Percentiles rank a stretch among this genome's conserved stretches.
phyloP scores from a whole-genome alignment of 306 rosid genomes.

The Begonia fuchsioides region DNA sequence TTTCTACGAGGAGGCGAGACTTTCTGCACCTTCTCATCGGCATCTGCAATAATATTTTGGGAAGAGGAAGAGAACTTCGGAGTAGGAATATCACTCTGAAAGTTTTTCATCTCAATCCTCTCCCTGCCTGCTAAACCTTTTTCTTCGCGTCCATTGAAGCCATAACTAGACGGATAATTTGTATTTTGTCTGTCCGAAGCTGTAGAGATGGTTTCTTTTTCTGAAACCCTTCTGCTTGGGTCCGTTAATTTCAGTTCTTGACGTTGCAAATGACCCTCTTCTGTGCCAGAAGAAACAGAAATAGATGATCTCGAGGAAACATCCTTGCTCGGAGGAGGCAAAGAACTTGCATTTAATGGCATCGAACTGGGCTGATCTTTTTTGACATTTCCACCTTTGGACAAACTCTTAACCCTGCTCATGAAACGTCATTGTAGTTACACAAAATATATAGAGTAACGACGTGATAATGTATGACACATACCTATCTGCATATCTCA shows the following conservation, averaged over 20 bases:
- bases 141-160: conserved; percentile 40
- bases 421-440: conserved; percentile 15
- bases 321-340: conserved; percentile 40
- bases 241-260: conserved; percentile 57
- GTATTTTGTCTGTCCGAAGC: conserved; percentile 47
- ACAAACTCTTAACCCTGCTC: conserved; percentile 96
- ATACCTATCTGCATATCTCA: conserved; percentile 97
- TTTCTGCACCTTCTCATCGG: conserved; percentile 59
- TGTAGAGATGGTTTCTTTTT: conserved; percentile 50
- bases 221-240: conserved; percentile 33
- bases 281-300: conserved; percentile 32
- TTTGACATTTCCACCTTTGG: conserved; percentile 73
- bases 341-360: conserved; percentile 27
- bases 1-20: conserved; percentile 84
- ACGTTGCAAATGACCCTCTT: conserved; percentile 39
- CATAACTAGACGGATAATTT: conserved; percentile 27
- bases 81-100: conserved; percentile 30
- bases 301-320: conserved; percentile 35
- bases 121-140: conserved; percentile 42
- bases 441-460: conserved; percentile 3
- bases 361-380: conserved; percentile 61
- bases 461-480: conserved; percentile 11
- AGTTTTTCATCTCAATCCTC: conserved; percentile 45
- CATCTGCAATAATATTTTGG: conserved; percentile 36
- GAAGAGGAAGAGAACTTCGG: conserved; percentile 44